These are phyloP conservation scores for Dictyostelium capitatum DNA, from an alignment of 78 protist genomes.

Conservation along the genomic window DNA sequence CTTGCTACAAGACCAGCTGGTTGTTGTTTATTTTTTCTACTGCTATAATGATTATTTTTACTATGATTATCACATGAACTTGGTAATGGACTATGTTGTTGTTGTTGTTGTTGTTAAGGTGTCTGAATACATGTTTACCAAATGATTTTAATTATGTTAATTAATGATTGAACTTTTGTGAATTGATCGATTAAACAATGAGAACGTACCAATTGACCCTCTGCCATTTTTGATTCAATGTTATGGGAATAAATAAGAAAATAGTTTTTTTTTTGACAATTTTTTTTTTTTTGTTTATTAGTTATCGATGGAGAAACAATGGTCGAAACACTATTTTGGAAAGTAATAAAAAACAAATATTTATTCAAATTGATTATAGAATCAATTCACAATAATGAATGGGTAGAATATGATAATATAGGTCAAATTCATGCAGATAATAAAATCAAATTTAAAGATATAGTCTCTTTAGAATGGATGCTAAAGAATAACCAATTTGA, in stretches of 20 bases:
- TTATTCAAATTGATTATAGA: neutral
- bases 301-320: no score
- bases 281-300: no score
- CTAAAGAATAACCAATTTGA: neutral
- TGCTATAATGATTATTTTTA: neutral
- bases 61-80: neutral
- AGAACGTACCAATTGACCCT: no score
- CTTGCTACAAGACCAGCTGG: no score
- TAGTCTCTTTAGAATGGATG: neutral
- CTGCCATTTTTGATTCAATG: no score
- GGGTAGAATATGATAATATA: neutral
- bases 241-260: no score
- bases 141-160: no score
- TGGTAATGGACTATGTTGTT: neutral
- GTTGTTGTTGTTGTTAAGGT: no score
- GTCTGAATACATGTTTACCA: no score
- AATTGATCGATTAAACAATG: no score
- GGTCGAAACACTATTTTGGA: neutral
- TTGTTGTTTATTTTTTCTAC: neutral
- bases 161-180: no score
- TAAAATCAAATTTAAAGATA: neutral
- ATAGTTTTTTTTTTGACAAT: no score
- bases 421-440: neutral
- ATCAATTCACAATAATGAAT: neutral
- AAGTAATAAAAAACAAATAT: neutral